These are phyloP conservation scores for Ajuga chamaepitys DNA, from an alignment of 257 asterid genomes.

Conservation along the genomic window DNA sequence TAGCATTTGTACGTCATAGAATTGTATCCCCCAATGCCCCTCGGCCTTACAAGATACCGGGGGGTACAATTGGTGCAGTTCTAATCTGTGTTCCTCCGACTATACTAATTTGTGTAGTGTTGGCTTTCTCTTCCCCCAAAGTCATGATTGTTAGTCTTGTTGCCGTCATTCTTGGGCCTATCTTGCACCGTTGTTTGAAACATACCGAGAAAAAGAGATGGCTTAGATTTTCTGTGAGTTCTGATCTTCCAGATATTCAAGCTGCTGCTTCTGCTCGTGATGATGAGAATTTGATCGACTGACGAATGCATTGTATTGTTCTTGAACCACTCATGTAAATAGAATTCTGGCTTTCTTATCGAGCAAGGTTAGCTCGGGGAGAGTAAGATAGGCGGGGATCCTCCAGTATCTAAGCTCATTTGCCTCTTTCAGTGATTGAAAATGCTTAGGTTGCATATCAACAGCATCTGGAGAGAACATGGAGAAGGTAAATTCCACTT, in stretches of 20 bases:
- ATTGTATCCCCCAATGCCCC: slow-evolving; percentile 29
- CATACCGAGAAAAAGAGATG: slow-evolving; percentile 42
- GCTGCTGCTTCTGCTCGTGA: slow-evolving; percentile 2
- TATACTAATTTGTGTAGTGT: slow-evolving; percentile 34
- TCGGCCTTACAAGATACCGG: slow-evolving; percentile 54
- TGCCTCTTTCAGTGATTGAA: background rate
- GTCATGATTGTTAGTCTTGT: slow-evolving; percentile 41
- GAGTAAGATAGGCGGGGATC: background rate
- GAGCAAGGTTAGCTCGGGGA: background rate
- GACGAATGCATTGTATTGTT: background rate
- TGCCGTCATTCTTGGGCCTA: slow-evolving; percentile 38
- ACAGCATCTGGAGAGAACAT: background rate
- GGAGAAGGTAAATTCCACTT: slow-evolving; percentile 3
- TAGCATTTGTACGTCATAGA: slow-evolving; percentile 41
- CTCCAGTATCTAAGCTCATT: background rate
- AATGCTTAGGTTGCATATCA: background rate
- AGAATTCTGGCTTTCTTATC: background rate
- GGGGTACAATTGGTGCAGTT: slow-evolving; percentile 42
- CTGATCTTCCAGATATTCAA: slow-evolving; percentile 35
- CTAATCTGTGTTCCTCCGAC: slow-evolving; percentile 44
- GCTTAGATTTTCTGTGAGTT: slow-evolving; percentile 37
- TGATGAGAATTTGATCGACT: slow-evolving; percentile 19
- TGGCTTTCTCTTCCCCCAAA: slow-evolving; percentile 40
- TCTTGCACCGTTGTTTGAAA: slow-evolving; percentile 38
- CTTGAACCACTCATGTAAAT: background rate